Base-by-base conservation (phyloP, 2,329 filamentous ascomycete genomes). In the Diaporthe ampelina region DNA sequence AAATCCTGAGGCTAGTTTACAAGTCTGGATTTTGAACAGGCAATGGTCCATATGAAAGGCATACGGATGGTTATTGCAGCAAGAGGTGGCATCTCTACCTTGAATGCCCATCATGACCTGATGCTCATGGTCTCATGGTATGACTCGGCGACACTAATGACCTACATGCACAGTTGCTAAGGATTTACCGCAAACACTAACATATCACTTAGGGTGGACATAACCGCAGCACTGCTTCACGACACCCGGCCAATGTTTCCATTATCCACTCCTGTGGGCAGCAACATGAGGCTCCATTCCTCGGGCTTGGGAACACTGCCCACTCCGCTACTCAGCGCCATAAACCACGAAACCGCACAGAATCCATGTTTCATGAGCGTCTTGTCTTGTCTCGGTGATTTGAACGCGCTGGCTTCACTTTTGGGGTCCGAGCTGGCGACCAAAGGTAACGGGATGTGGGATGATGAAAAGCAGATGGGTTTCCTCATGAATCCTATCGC, bases 51-150 rank as follows among this genome's bases (percentile, higher is more conserved):
- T 48, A 17, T 63, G 24, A 63, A 32, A 40, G 59, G 59, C 59
- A 32, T 63, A 24, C 26, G 59, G 24, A n/a, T 48, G 26, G 59
- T 63, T 9, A 32, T 63, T 63, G 26, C 40, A 26, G 24, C 40
- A 32, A 48, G 59, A 63, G 59, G 59, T 32, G 59, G 59, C 40
- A 48, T 63, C 24, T 63, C 59, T 48, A 48, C 59, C 59, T 63
- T 63, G 40, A 17, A 48, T 24, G 24, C n/a, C 4, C 45, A 63
- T 24, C 59, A 48, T 26, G 59, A 63, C 24, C 59, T 63, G 40
- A 48, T 45, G 59, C 24, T 48, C 59, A 63, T 63, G 40, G 45
- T 63, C 29, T 63, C 59, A 63, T 63, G 59, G 59, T 63, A 48
- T 13, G 59, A 19, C 40, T 32, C 40, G 13, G 17, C 8, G 10